phyloP scores from a whole-genome alignment of 169 alveolate species.

The Plasmodium gonderi region DNA sequence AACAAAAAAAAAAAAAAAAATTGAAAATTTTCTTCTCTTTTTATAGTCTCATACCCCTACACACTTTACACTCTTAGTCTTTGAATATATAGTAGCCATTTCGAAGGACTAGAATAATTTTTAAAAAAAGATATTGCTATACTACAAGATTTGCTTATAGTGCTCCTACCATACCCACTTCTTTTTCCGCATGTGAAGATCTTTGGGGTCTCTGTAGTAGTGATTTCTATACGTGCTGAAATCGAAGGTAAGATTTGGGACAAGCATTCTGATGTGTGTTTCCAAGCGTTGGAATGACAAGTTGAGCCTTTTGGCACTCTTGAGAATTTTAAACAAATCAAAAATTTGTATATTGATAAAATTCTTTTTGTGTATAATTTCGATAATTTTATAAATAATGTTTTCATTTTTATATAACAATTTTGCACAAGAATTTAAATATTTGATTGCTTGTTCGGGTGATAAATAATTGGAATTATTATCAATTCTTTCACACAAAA shows the following conservation, averaged over 20 bases:
- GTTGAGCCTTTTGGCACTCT: slow-evolving; percentile 31
- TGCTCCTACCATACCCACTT: slow-evolving; percentile 64
- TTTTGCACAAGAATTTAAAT: slow-evolving; percentile 54
- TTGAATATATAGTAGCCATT: too few relatives aligned
- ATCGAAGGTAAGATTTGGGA: slow-evolving; percentile 39
- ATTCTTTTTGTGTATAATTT: slow-evolving; percentile 45
- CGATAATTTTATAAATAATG: slow-evolving; percentile 43
- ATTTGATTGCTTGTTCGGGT: slow-evolving; percentile 50
- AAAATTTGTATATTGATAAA: slow-evolving; percentile 47
- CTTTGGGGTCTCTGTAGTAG: slow-evolving; percentile 40
- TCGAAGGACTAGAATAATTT: too few relatives aligned
- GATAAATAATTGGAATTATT: slow-evolving; percentile 29
- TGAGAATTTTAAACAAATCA: slow-evolving; percentile 51
- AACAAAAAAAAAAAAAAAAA: too few relatives aligned
- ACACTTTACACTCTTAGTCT: too few relatives aligned
- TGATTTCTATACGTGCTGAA: slow-evolving; percentile 13
- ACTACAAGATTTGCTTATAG: too few relatives aligned
- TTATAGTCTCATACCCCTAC: too few relatives aligned
- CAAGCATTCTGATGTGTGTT: slow-evolving; percentile 38
- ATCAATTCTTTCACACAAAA: slow-evolving; percentile 16
- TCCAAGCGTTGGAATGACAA: slow-evolving; percentile 25
- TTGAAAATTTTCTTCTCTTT: too few relatives aligned
- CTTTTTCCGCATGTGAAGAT: slow-evolving; percentile 47
- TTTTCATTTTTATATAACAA: slow-evolving; percentile 49
- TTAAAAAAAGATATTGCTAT: too few relatives aligned